phyloP scores from a whole-genome alignment of 495 filamentous ascomycete species.

The Platismatia glauca region DNA sequence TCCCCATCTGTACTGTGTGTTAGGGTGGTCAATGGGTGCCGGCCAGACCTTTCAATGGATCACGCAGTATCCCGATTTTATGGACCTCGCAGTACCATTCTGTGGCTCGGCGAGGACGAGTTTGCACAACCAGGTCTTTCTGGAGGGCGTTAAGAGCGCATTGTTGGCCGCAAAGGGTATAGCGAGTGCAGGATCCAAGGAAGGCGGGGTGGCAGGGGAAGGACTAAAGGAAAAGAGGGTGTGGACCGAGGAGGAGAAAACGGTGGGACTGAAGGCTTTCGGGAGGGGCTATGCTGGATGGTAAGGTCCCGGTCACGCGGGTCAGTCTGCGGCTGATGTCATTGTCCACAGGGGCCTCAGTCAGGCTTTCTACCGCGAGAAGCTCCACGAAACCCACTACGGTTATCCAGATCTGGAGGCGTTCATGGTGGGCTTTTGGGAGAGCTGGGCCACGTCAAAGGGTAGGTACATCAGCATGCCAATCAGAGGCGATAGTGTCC shows the following conservation, averaged over 20 bases:
- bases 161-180: conserved; percentile 53
- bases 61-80: conserved; percentile 61
- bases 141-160: conserved; percentile 62
- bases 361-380: conserved; percentile 62
- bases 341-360: conserved; percentile 48
- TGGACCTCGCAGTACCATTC: conserved; percentile 57
- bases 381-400: conserved; percentile 50
- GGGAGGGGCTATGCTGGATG: conserved; percentile 67
- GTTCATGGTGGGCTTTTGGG: conserved; percentile 65
- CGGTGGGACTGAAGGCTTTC: conserved; percentile 58
- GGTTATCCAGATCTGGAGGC: conserved; percentile 57
- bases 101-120: conserved; percentile 60
- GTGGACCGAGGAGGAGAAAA: conserved; percentile 49
- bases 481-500: conserved; percentile 1
- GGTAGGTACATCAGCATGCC: conserved; percentile 29
- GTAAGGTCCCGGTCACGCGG: conserved; percentile 27
- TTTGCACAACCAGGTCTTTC: conserved; percentile 62
- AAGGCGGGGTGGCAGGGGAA: conserved; percentile 31
- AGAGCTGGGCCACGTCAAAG: conserved; percentile 59
- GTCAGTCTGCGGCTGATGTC: neutral
- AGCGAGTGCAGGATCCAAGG: conserved; percentile 39
- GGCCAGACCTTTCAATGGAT: conserved; percentile 64
- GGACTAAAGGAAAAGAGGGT: conserved; percentile 31
- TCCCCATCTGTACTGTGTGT: conserved; percentile 50
- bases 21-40: conserved; percentile 66